Evolutionary conservation across 2,329 filamentous ascomycete species (phyloP), one percentile per base, ranked within the genome.

Genomic region (Alternaria ethzedia): DNA sequence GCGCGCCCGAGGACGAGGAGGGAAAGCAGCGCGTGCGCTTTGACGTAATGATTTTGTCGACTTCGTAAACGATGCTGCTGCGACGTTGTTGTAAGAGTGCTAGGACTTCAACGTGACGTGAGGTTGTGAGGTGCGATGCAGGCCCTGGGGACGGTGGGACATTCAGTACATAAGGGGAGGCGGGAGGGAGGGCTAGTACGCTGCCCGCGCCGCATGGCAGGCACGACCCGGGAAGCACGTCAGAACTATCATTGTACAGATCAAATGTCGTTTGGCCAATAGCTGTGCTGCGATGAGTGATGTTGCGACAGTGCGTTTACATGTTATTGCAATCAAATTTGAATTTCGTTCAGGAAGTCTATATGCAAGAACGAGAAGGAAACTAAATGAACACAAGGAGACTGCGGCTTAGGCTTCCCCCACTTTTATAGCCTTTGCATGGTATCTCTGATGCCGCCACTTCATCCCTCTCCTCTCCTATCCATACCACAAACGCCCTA

Each of bases 361-460:
- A 36, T 25, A 36, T 52, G 49, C 49, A 36, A 25, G 20, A 30
- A 9, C 4, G 13, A 30, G 9, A n/a, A 17, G 10, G 2, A 47
- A 36, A 20, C 6, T 6, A 21, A 2, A 8, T 12, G 12, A 30
- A 25, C 20, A 23, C 30, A 36, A 17, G 13, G 30, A 52, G 20
- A 52, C 49, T n/a, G 28, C 28, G 6, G 20, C 28, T 32, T 21
- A 32, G 15, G 47, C 47, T 21, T 10, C 45, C 45, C 23, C n/a
- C n/a, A n/a, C n/a, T n/a, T n/a, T n/a, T n/a, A n/a, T n/a, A n/a
- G n/a, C n/a, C n/a, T n/a, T n/a, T n/a, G n/a, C n/a, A 36, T 52
- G 49, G 49, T 52, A 52, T 52, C 30, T 52, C 17, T 36, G 30
- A 52, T 52, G 49, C 49, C 49, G 28, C 49, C 49, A 36, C 20